These are phyloP conservation scores for Hymenoscyphus scutula DNA, from an alignment of 2,329 filamentous ascomycete species.

Conservation along the genomic window DNA sequence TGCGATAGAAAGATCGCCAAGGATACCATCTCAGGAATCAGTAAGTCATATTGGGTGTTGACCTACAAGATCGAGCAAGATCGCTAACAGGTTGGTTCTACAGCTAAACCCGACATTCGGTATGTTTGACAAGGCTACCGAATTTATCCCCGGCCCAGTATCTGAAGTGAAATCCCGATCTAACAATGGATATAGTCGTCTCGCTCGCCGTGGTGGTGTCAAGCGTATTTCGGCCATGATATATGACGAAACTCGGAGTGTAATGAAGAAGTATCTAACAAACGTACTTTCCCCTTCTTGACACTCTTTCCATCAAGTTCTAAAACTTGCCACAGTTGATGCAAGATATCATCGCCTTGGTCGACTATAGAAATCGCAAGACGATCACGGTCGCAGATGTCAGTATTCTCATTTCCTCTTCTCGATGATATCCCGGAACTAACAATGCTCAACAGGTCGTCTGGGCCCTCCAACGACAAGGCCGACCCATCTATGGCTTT, in stretches of 20 bases:
- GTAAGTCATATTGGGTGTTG: constrained; percentile 38
- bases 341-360: constrained; percentile 46
- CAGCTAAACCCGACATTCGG: constrained; percentile 56
- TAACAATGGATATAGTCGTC: constrained; percentile 44
- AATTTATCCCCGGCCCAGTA: background rate
- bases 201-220: constrained; percentile 74
- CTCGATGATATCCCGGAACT: background rate
- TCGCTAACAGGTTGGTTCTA: constrained; percentile 20
- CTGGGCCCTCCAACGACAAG: constrained; percentile 47
- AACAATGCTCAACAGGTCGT: constrained; percentile 47
- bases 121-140: constrained; percentile 32
- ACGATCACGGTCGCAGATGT: constrained; percentile 64
- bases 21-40: constrained; percentile 51
- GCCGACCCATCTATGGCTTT: constrained; percentile 57
- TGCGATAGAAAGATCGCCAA: constrained; percentile 47
- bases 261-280: constrained; percentile 49
- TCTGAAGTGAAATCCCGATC: background rate
- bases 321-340: constrained; percentile 46
- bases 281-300: constrained; percentile 39
- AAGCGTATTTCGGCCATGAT: constrained; percentile 66
- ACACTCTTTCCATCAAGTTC: background rate
- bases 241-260: constrained; percentile 59
- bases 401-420: constrained; percentile 31
- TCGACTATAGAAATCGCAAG: constrained; percentile 50
- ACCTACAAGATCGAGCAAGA: background rate